Base-by-base conservation (phyloP, 345 rosid genomes). In the Aquilaria malaccensis region DNA sequence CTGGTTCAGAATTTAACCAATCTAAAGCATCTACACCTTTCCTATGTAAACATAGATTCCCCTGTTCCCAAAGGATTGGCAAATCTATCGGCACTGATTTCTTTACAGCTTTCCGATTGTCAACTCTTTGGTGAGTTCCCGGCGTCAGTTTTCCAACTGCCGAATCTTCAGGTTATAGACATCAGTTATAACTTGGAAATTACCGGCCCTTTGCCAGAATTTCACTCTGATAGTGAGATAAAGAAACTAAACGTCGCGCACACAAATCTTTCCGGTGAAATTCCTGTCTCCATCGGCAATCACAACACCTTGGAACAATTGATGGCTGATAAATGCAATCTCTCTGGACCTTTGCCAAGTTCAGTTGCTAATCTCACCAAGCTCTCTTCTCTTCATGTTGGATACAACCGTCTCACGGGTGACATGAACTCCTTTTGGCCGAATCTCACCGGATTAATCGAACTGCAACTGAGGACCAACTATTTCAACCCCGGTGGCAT, bases 311-410 rank as follows among this genome's bases (percentile, higher is more conserved):
- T 58, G 54, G 64, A 30, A 33, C 22, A 51, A 3, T 46, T 68
- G 6, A 2, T 0, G 7, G 7, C 61, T 13, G 5, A 37, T 0
- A 12, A 2, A 13, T 69, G 74, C 64, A 31, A 31, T 2, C 69
- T 74, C 52, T 29, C 54, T 14, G 71, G 77, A 3, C 56, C 30
- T 22, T 13, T 74, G 9, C 74, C 74, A 1, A 2, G 61, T 14
- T 56, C 77, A 4, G 30, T 74, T 33, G 62, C 55, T 31, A 58
- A 70, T 50, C 72, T 74, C 30, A 48, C 71, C 56, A 45, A 50
- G 14, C 66, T 70, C 22, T 6, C 33, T 7, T 1, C 0, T 55
- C 31, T 75, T 2, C 6, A 0, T 61, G 45, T 66, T 31, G 0
- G 0, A 0, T 0, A 0, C 9, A 58, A 10, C 60, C 6, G 1